These are phyloP conservation scores for Leonotis leonurus DNA, from an alignment of 257 asterid species.

Conservation along the genomic window DNA sequence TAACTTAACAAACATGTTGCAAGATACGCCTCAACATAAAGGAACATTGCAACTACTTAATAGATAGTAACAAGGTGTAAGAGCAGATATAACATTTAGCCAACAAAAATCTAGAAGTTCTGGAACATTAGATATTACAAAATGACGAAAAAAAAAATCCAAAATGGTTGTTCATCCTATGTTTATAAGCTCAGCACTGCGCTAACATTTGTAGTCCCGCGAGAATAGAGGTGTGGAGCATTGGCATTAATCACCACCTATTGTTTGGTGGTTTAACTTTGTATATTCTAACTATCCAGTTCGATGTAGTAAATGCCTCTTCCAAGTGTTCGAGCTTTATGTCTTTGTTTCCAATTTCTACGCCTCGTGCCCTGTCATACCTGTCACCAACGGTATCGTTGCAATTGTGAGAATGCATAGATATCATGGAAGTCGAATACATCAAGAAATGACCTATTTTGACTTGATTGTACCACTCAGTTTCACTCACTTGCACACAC, in stretches of 20 bases:
- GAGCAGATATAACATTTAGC: too few relatives aligned
- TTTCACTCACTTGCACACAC: too few relatives aligned
- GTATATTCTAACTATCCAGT: constrained; percentile 96
- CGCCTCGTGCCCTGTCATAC: constrained; percentile 94
- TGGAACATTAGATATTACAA: background rate
- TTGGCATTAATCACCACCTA: constrained; percentile 79
- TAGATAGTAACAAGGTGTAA: background rate
- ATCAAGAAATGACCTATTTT: too few relatives aligned
- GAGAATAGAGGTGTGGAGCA: background rate
- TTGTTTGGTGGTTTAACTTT: constrained; percentile 92
- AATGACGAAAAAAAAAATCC: background rate
- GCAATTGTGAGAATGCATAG: too few relatives aligned
- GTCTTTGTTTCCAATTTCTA: constrained; percentile 94
- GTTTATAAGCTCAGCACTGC: constrained; percentile 29
- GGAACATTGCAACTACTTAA: background rate
- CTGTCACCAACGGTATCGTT: constrained; percentile 33
- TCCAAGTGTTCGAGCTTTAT: constrained; percentile 82
- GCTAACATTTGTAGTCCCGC: constrained; percentile 18
- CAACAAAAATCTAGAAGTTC: background rate
- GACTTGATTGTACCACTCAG: too few relatives aligned
- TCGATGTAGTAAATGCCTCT: constrained; percentile 94
- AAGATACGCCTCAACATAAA: background rate
- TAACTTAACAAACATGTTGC: too few relatives aligned
- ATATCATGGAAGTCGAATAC: too few relatives aligned
- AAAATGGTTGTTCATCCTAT: constrained; percentile 21